A percentile compares a stretch with the other conserved stretches of the same genome.
phyloP scores from a whole-genome alignment of 768 basidiomycete genomes.

The Macrolepiota albuminosa region DNA sequence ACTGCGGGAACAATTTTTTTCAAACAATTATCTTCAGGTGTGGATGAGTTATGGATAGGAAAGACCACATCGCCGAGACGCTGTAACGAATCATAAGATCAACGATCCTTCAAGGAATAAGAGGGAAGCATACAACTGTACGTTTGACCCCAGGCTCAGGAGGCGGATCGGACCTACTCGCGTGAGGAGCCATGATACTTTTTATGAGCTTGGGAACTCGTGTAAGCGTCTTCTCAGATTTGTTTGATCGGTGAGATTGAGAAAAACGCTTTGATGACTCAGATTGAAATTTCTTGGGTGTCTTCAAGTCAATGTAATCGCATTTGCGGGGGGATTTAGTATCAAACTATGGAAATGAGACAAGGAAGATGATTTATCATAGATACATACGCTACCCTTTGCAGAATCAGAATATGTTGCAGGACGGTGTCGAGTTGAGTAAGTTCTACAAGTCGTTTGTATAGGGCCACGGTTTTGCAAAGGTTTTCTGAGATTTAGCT shows the following conservation, averaged over 20 bases:
- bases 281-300: neutral
- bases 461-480: neutral
- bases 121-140: neutral
- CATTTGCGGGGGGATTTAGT: neutral
- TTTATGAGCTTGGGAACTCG: neutral
- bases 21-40: neutral
- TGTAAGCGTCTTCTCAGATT: neutral
- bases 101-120: neutral
- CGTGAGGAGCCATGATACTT: neutral
- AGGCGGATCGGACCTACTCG: neutral
- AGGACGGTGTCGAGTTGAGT: neutral
- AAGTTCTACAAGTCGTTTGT: neutral
- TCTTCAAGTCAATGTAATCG: neutral
- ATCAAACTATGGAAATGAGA: neutral
- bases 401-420: neutral
- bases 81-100: neutral
- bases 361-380: neutral
- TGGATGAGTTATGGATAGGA: neutral
- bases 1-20: neutral
- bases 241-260: neutral
- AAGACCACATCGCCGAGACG: conserved; percentile 3
- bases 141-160: neutral
- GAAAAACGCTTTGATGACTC: neutral
- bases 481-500: neutral
- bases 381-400: neutral